Conservation (phyloP, 106 monocot genomes). For the Amphibolis antarctica region DNA sequence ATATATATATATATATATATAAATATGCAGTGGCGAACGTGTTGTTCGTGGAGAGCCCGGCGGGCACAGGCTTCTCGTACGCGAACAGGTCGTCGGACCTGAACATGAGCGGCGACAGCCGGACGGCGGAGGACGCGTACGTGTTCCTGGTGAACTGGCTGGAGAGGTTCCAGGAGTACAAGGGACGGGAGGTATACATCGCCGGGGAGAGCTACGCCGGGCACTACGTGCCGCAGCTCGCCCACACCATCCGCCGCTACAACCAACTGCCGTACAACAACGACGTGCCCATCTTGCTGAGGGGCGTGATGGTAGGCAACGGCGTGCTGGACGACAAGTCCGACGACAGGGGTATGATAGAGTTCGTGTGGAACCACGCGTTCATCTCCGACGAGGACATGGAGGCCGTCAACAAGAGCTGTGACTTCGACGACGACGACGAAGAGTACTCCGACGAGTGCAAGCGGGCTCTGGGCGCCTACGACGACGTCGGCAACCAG, state of each 20-base stretch:
- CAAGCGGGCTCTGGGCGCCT: not conserved
- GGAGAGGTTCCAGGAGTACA: constrained; percentile 35
- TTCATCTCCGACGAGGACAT: constrained; percentile 19
- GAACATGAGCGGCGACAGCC: constrained; percentile 10
- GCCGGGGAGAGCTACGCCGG: constrained; percentile 50
- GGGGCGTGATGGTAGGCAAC: constrained; percentile 23
- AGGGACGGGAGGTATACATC: constrained; percentile 31
- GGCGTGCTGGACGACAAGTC: constrained; percentile 7
- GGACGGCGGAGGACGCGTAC: constrained; percentile 22
- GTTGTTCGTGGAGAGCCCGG: constrained; percentile 35
- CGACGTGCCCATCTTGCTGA: constrained; percentile 7
- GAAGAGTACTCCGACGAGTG: not conserved
- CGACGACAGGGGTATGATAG: constrained; percentile 3
- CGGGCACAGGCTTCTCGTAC: constrained; percentile 48
- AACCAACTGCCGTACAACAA: constrained; percentile 26
- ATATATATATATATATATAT: no score
- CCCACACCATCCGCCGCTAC: constrained; percentile 17
- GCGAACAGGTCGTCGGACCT: constrained; percentile 20
- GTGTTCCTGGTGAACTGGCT: constrained; percentile 36
- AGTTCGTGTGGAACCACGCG: constrained; percentile 29
- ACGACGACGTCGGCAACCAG: not conserved
- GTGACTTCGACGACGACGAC: constrained; percentile 11
- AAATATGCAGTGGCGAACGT: constrained; percentile 42
- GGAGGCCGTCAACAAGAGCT: constrained; percentile 18
- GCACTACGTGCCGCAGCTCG: constrained; percentile 42